These are phyloP conservation scores for Coniochaeta sp. DNA, from an alignment of 2,329 filamentous ascomycete species.

Conservation along the genomic window DNA sequence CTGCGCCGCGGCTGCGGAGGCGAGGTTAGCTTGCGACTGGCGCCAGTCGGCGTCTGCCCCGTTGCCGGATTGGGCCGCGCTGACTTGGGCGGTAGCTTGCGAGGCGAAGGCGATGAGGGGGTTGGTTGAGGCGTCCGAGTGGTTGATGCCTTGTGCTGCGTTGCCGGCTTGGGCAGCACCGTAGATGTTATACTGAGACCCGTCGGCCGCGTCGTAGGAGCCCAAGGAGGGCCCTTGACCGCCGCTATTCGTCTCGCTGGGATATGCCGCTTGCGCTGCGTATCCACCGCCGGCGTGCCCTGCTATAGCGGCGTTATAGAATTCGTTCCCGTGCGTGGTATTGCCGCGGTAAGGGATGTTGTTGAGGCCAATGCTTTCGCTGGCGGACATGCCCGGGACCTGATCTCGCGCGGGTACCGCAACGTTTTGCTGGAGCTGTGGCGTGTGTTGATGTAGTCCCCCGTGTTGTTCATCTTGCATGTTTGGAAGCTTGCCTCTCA, in stretches of 20 bases:
- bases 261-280: constrained; percentile 12
- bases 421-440: constrained; percentile 8
- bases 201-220: constrained; percentile 9
- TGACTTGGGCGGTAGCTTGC: constrained; percentile 13
- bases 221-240: not conserved
- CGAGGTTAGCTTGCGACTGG: constrained; percentile 8
- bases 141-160: constrained; percentile 8
- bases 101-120: constrained; percentile 31
- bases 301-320: constrained; percentile 11
- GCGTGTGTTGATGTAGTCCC: constrained; percentile 6
- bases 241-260: constrained; percentile 8
- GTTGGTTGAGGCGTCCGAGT: constrained; percentile 16
- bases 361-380: not conserved
- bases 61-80: constrained; percentile 13
- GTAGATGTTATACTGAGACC: constrained; percentile 14
- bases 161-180: constrained; percentile 11
- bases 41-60: constrained; percentile 13
- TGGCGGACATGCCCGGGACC: not conserved
- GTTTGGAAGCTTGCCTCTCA: constrained; percentile 26
- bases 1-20: constrained; percentile 8
- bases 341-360: constrained; percentile 1
- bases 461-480: constrained; percentile 3
- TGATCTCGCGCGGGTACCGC: not conserved
- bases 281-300: constrained; percentile 10
- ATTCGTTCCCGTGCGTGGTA: constrained; percentile 7